phyloP scores from a whole-genome alignment of 306 rosid genomes.

The Quercus engelmannii region DNA sequence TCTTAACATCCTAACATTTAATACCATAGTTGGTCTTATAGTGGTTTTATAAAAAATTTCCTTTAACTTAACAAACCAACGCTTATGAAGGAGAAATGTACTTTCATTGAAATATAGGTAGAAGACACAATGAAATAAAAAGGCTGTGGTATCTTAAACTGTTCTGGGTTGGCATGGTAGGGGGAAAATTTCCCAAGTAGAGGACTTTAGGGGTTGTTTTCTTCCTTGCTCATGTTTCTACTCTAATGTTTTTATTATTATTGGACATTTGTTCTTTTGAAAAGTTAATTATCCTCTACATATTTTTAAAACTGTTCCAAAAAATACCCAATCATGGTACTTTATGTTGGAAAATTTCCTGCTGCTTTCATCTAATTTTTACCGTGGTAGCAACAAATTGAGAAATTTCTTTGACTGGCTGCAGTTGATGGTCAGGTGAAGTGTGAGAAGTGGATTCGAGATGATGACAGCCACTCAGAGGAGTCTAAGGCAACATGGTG shows the following conservation, averaged over 20 bases:
- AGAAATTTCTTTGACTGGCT: conserved; percentile 37
- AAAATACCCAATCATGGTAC: no score
- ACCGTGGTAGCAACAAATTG: conserved; percentile 18
- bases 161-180: not conserved
- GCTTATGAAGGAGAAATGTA: not conserved
- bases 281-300: not conserved
- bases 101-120: not conserved
- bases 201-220: not conserved
- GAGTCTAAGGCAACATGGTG: conserved; percentile 83
- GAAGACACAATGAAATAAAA: not conserved
- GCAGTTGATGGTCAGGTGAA: conserved; percentile 89
- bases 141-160: not conserved
- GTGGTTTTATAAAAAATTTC: no score
- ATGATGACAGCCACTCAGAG: conserved; percentile 44
- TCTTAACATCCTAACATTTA: no score
- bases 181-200: not conserved
- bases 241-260: not conserved
- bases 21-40: no score
- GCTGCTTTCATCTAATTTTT: conserved; percentile 1
- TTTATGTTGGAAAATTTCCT: not conserved
- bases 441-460: conserved; percentile 94
- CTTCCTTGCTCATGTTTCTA: not conserved
- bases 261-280: not conserved
- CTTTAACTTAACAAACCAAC: no score
- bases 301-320: not conserved